Evolutionary conservation across 805 yeast species (phyloP).

Genomic region (Wickerhamiella australiensis): DNA sequence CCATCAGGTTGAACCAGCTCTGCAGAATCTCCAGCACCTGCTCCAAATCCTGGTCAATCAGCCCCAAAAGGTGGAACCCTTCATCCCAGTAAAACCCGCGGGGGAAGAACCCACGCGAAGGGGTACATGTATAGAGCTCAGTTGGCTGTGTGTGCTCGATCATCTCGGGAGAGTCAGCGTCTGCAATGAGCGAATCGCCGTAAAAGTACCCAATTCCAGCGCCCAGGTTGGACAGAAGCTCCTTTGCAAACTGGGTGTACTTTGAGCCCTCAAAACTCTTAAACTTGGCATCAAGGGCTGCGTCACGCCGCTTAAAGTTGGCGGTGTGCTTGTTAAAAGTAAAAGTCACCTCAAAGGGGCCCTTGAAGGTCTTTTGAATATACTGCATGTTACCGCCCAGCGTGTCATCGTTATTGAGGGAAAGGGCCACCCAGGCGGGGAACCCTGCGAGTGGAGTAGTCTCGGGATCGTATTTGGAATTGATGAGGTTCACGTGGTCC

Average conservation of each 20-base stretch:
- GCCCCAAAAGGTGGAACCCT: slow-evolving; percentile 82
- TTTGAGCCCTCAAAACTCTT: slow-evolving; percentile 34
- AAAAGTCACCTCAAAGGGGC: slow-evolving; percentile 64
- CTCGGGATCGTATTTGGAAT: slow-evolving; percentile 27
- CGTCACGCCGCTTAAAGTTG: slow-evolving; percentile 28
- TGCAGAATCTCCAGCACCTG: slow-evolving; percentile 64
- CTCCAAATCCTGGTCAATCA: slow-evolving; percentile 73
- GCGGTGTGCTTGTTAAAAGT: slow-evolving; percentile 41
- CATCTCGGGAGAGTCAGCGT: slow-evolving; percentile 43
- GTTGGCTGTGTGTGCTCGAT: not conserved
- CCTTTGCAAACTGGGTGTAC: slow-evolving; percentile 54
- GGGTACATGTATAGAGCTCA: slow-evolving; percentile 62
- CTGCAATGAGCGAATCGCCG: slow-evolving; percentile 69
- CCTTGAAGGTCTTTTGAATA: slow-evolving; percentile 64
- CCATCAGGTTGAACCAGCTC: slow-evolving; percentile 81
- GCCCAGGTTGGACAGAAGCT: slow-evolving; percentile 63
- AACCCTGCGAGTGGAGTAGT: slow-evolving; percentile 22
- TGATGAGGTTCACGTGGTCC: slow-evolving; percentile 47
- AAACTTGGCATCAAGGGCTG: slow-evolving; percentile 32
- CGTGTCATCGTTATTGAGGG: slow-evolving; percentile 40
- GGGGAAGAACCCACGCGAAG: slow-evolving; percentile 89
- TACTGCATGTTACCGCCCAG: slow-evolving; percentile 70
- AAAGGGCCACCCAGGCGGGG: slow-evolving; percentile 35
- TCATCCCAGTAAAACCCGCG: slow-evolving; percentile 99
- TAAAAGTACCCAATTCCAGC: slow-evolving; percentile 87